Evolutionary conservation across 306 rosid species (phyloP), one percentile per base, ranked within the genome.

Genomic region (Delonix regia): DNA sequence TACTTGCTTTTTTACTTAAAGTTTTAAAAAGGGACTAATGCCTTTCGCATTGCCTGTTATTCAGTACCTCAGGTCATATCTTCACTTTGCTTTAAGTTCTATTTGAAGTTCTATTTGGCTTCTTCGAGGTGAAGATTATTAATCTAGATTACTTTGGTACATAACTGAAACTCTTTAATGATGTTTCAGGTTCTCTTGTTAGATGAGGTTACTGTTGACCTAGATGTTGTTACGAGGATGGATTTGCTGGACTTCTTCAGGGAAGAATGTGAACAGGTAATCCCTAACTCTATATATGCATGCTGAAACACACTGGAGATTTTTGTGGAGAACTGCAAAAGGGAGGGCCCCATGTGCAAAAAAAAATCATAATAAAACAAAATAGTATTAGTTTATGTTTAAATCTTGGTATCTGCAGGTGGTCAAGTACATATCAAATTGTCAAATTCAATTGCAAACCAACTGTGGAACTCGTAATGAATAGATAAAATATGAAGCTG

Each of bases 231-330:
- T 51, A 91, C 99, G 16, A 88, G 98, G 87, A 51, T 95, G 89
- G 99, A 95, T 88, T 86, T 92, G 45, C 84, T 95, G 33, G 96
- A 89, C 61, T 95, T 91, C 81, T 86, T 95, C 83, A 91, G 64
- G 88, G 97, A 92, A 89, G 99, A 95, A 87, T 95, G 99, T 49
- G 93, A 92, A n/a, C 92, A 89, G 99, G 98, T 95, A 86, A 79
- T 78, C 82, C 74, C 76, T 64, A 64, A 34, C 25, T 66, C 74
- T 75, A 62, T 82, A 62, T 82, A 53, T 80, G 62, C 76, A 57
- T 63, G 39, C 41, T 73, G 75, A 79, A 76, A 72, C 28, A 49
- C 74, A 6, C 75, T 51, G 53, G 47, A 57, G 22, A 33, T 39
- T 49, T 64, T 5, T 63, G 57, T 53, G 73, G 53, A 42, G 60